Evolutionary conservation across 2,329 filamentous ascomycete species (phyloP).

Genomic region (Coleophoma cylindrospora): DNA sequence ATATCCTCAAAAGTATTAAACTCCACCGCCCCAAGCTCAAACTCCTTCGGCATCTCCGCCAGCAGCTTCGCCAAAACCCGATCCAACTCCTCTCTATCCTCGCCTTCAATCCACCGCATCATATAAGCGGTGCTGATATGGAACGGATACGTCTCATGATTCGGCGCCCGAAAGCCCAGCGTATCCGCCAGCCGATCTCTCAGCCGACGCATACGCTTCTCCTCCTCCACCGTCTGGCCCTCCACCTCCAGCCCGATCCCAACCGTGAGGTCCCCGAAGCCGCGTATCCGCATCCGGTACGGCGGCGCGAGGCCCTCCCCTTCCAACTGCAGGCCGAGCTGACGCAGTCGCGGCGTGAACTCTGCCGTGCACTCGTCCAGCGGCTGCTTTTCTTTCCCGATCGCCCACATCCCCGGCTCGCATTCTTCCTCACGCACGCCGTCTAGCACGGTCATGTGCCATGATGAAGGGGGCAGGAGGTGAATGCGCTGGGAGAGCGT

Average conservation of each 20-base stretch:
- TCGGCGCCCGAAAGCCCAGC: conserved; percentile 12
- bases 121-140: conserved; percentile 20
- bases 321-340: not conserved
- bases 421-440: conserved; percentile 14
- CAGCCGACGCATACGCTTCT: conserved; percentile 11
- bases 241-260: conserved; percentile 11
- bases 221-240: conserved; percentile 15
- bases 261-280: conserved; percentile 3
- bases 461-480: conserved; percentile 13
- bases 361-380: conserved; percentile 9
- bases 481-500: conserved; percentile 6
- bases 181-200: conserved; percentile 13
- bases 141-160: conserved; percentile 17
- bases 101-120: conserved; percentile 12
- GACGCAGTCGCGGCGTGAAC: conserved; percentile 7
- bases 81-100: conserved; percentile 10
- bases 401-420: conserved; percentile 15
- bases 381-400: conserved; percentile 7
- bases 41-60: conserved; percentile 9
- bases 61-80: conserved; percentile 9
- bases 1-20: conserved; percentile 21
- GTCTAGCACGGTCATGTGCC: conserved; percentile 20
- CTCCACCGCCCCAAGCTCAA: conserved; percentile 17
- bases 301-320: not conserved
- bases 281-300: not conserved